Conservation (phyloP, 352 stramenopile species). For the Globisporangium uncinulatum region DNA sequence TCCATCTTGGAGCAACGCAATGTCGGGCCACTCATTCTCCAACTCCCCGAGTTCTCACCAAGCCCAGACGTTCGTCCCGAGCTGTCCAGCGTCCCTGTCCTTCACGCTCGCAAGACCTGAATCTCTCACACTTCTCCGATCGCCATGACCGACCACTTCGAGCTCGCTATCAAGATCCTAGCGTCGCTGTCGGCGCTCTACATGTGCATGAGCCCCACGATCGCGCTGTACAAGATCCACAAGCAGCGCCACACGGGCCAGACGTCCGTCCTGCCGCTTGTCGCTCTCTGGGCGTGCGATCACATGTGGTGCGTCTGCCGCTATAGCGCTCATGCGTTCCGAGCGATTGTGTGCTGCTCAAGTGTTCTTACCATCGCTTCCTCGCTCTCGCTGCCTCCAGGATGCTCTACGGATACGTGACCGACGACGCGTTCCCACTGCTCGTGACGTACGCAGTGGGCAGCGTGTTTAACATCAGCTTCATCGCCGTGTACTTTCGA, state of each 20-base stretch:
- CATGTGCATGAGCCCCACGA: conserved; percentile 65
- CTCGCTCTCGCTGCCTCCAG: conserved; percentile 11
- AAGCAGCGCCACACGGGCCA: conserved; percentile 33
- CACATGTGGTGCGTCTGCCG: conserved; percentile 54
- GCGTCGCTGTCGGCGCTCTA: conserved; percentile 63
- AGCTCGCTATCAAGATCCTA: conserved; percentile 47
- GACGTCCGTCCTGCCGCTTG: conserved; percentile 46
- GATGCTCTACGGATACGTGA: conserved; percentile 63
- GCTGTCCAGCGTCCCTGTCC: too few relatives aligned
- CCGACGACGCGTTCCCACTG: conserved; percentile 34
- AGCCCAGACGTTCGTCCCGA: background rate
- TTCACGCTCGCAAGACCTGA: background rate
- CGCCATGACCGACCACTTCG: conserved; percentile 20
- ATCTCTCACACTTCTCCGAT: background rate
- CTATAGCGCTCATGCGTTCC: background rate
- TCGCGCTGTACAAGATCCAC: conserved; percentile 45
- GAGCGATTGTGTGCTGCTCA: background rate
- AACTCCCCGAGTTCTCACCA: background rate
- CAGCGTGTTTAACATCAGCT: conserved; percentile 37
- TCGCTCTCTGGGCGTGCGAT: conserved; percentile 60
- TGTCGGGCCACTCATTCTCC: background rate
- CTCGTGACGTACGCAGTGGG: conserved; percentile 49
- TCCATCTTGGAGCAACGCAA: too few relatives aligned
- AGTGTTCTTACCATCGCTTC: background rate
- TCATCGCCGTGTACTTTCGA: conserved; percentile 40